Evolutionary conservation across 768 basidiomycete species (phyloP).

Genomic region (Cantharellus cinnabarinus): DNA sequence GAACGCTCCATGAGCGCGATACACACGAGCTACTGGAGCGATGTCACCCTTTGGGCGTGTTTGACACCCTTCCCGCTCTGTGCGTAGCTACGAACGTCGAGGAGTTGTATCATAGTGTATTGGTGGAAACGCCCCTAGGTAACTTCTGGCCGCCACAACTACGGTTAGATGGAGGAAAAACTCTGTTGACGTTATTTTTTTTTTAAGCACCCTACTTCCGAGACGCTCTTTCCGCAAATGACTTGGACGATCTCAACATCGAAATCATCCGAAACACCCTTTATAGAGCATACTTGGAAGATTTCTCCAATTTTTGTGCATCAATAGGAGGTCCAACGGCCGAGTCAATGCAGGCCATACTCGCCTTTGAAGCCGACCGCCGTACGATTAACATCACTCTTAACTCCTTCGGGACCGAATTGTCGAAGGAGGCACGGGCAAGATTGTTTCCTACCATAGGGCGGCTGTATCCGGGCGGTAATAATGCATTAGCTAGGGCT

Average conservation of each 20-base stretch:
- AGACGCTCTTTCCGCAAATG: slow-evolving; percentile 81
- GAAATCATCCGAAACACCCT: slow-evolving; percentile 99
- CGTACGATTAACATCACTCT: slow-evolving; percentile 96
- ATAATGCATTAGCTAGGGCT: slow-evolving; percentile 79
- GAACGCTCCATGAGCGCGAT: slow-evolving; percentile 90
- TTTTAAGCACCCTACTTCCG: slow-evolving; percentile 80
- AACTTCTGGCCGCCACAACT: slow-evolving; percentile 15
- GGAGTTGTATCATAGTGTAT: slow-evolving; percentile 87
- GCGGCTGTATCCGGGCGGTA: slow-evolving; percentile 84
- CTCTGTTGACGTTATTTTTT: not conserved
- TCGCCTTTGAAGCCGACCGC: slow-evolving; percentile 92
- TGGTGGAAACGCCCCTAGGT: slow-evolving; percentile 97
- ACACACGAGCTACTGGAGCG: slow-evolving; percentile 91
- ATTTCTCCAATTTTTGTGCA: slow-evolving; percentile 71
- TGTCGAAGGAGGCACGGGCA: slow-evolving; percentile 87
- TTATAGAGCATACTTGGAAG: slow-evolving; percentile 96
- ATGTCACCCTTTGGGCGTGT: slow-evolving; percentile 91
- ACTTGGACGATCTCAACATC: slow-evolving; percentile 96
- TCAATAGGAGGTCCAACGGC: slow-evolving; percentile 69
- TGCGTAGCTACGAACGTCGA: slow-evolving; percentile 98
- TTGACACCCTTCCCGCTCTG: slow-evolving; percentile 98
- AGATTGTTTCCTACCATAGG: slow-evolving; percentile 89
- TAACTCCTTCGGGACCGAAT: slow-evolving; percentile 93
- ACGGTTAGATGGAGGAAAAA: slow-evolving; percentile 1
- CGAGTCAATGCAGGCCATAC: slow-evolving; percentile 80